Conservation (phyloP, 2,329 filamentous ascomycete genomes). For the Aspergillus sp. region DNA sequence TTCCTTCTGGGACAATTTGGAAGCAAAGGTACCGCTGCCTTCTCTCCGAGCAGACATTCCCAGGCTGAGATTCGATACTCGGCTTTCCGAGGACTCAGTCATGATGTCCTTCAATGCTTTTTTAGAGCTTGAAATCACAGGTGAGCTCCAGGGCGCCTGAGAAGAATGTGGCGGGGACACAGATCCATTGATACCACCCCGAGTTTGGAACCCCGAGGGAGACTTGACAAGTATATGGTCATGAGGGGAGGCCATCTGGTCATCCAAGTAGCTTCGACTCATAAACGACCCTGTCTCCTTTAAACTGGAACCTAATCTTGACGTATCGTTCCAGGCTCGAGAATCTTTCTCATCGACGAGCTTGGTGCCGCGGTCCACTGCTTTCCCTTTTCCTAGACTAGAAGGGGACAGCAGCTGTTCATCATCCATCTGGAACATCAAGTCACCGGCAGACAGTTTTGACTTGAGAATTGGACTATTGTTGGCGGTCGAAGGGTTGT, state of each 20-base stretch:
- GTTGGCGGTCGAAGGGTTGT: constrained; percentile 50
- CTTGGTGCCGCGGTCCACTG: constrained; percentile 28
- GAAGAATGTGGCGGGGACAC: constrained; percentile 32
- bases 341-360: constrained; percentile 23
- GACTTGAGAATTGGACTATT: constrained; percentile 70
- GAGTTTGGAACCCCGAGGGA: constrained; percentile 28
- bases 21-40: constrained; percentile 44
- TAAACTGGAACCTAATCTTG: constrained; percentile 32
- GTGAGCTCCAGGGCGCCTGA: constrained; percentile 57
- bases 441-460: constrained; percentile 71
- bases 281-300: constrained; percentile 32
- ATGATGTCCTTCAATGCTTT: constrained; percentile 79
- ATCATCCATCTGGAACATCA: constrained; percentile 96
- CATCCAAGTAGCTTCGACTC: constrained; percentile 33
- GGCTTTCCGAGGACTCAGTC: constrained; percentile 59
- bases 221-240: constrained; percentile 28
- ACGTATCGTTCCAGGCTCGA: constrained; percentile 30
- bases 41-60: constrained; percentile 54
- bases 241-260: constrained; percentile 33
- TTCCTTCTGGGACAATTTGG: constrained; percentile 87
- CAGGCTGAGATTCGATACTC: constrained; percentile 58
- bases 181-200: constrained; percentile 31
- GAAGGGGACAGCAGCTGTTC: constrained; percentile 51
- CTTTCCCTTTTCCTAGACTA: constrained; percentile 36
- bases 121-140: constrained; percentile 63